Evolutionary conservation across 73 alveolate species (phyloP).

Genomic region (Paramecium octaurelia): DNA sequence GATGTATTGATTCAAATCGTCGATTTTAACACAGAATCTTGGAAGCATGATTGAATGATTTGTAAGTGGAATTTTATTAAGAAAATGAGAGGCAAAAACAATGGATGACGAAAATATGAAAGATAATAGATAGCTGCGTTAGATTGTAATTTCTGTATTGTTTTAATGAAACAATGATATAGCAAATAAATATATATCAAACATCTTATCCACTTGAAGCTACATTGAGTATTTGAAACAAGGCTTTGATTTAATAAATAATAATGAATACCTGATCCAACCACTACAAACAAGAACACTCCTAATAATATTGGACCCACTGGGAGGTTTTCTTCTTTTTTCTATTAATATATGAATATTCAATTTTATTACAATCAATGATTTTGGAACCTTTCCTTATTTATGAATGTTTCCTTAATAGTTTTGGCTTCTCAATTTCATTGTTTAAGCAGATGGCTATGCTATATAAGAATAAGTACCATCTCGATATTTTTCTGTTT

Average conservation of each 20-base stretch:
- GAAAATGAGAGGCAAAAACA: background rate
- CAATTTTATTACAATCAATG: conserved; percentile 70
- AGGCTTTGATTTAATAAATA: conserved; percentile 33
- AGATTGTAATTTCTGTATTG: background rate
- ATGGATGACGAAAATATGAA: background rate
- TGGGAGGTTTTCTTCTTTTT: conserved; percentile 77
- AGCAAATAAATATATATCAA: background rate
- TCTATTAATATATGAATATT: conserved; percentile 37
- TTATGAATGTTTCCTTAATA: conserved; percentile 78
- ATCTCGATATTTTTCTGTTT: background rate
- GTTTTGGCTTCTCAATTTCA: conserved; percentile 78
- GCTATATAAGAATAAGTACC: background rate
- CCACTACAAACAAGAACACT: conserved; percentile 79
- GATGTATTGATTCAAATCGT: background rate
- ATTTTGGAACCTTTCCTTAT: conserved; percentile 85
- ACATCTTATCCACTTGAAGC: conserved; percentile 54
- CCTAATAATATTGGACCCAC: conserved; percentile 88
- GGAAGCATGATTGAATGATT: background rate
- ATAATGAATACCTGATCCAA: conserved; percentile 66
- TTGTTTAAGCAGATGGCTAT: conserved; percentile 54
- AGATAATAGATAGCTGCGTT: background rate
- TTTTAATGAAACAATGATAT: background rate
- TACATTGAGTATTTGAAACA: conserved; percentile 70
- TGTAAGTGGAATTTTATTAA: background rate
- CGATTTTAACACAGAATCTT: too few species aligned